These are phyloP conservation scores for Cladophialophora carrionii DNA, from an alignment of 2,329 filamentous ascomycete species.

Conservation along the genomic window DNA sequence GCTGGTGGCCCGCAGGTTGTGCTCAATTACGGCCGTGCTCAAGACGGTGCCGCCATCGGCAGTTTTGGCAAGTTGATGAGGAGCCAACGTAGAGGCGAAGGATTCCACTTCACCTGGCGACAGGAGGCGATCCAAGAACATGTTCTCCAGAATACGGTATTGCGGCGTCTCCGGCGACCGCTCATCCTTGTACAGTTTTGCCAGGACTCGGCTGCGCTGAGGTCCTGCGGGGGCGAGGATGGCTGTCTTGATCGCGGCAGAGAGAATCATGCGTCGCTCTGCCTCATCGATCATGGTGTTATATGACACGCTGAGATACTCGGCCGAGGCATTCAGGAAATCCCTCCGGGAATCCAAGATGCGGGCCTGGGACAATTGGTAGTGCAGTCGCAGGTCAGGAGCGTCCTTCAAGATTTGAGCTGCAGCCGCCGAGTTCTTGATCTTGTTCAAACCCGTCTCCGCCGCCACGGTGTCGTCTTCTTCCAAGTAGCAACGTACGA, in stretches of 20 bases:
- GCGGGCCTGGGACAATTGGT: conserved; percentile 86
- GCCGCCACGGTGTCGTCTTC: conserved; percentile 86
- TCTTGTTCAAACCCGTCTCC: conserved; percentile 86
- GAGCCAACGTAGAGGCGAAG: conserved; percentile 77
- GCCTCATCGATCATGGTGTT: conserved; percentile 78
- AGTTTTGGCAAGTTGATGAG: conserved; percentile 88
- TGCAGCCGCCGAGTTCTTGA: conserved; percentile 79
- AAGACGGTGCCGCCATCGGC: conserved; percentile 91
- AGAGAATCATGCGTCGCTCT: conserved; percentile 81
- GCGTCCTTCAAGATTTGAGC: conserved; percentile 67
- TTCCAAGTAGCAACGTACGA: conserved; percentile 91
- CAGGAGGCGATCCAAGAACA: conserved; percentile 88
- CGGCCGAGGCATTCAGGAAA: conserved; percentile 83
- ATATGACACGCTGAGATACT: conserved; percentile 86
- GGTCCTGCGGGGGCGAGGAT: conserved; percentile 91
- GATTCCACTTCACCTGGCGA: conserved; percentile 79
- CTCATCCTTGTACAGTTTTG: conserved; percentile 90
- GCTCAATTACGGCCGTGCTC: conserved; percentile 90
- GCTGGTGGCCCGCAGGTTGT: conserved; percentile 88
- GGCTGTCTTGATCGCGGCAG: conserved; percentile 86
- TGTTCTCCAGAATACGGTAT: conserved; percentile 91
- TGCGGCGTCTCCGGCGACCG: conserved; percentile 74
- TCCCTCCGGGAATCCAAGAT: conserved; percentile 88
- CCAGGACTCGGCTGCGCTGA: conserved; percentile 75
- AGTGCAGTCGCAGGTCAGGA: conserved; percentile 75